A percentile compares a stretch with the other conserved stretches of the same genome.
Conservation (phyloP, 2,329 filamentous ascomycete species). For the Pyrenochaeta sp. region DNA sequence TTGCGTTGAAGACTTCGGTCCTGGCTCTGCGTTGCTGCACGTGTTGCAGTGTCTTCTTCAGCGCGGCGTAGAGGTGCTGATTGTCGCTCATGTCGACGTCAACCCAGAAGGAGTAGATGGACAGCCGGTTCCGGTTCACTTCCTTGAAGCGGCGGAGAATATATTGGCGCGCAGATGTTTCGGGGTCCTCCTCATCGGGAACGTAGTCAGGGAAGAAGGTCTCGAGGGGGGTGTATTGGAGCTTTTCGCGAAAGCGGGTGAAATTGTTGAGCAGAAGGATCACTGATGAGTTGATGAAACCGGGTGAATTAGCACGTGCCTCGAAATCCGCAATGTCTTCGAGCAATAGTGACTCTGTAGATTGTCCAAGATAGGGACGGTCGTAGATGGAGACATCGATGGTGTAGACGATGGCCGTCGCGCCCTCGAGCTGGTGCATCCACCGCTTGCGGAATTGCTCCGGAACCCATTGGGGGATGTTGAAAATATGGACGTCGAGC, state of each 20-base stretch:
- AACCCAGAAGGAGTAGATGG: slow-evolving; percentile 48
- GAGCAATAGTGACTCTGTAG: slow-evolving; percentile 36
- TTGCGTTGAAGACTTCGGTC: slow-evolving; percentile 34
- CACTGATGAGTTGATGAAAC: slow-evolving; percentile 36
- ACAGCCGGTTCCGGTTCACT: slow-evolving; percentile 36
- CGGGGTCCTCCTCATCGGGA: slow-evolving; percentile 24
- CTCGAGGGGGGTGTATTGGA: slow-evolving; percentile 35
- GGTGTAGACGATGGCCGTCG: slow-evolving; percentile 41
- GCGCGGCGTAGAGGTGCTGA: slow-evolving; percentile 41
- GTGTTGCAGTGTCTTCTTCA: slow-evolving; percentile 44
- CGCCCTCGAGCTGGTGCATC: slow-evolving; percentile 47
- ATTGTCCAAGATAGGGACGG: slow-evolving; percentile 34
- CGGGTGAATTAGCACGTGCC: slow-evolving; percentile 36
- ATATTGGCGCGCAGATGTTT: slow-evolving; percentile 39
- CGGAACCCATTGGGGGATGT: slow-evolving; percentile 41
- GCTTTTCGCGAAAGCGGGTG: slow-evolving; percentile 41
- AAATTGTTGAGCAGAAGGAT: slow-evolving; percentile 48
- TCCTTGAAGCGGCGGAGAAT: slow-evolving; percentile 41
- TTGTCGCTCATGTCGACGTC: slow-evolving; percentile 47
- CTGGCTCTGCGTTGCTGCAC: slow-evolving; percentile 40
- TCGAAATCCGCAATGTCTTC: slow-evolving; percentile 43
- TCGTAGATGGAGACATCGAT: slow-evolving; percentile 45
- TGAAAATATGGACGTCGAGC: slow-evolving; percentile 45
- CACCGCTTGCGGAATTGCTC: slow-evolving; percentile 44
- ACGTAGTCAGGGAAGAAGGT: slow-evolving; percentile 41